These are phyloP conservation scores for Penicillium fuscoglaucum DNA, from an alignment of 2,329 filamentous ascomycete genomes.

Conservation along the genomic window DNA sequence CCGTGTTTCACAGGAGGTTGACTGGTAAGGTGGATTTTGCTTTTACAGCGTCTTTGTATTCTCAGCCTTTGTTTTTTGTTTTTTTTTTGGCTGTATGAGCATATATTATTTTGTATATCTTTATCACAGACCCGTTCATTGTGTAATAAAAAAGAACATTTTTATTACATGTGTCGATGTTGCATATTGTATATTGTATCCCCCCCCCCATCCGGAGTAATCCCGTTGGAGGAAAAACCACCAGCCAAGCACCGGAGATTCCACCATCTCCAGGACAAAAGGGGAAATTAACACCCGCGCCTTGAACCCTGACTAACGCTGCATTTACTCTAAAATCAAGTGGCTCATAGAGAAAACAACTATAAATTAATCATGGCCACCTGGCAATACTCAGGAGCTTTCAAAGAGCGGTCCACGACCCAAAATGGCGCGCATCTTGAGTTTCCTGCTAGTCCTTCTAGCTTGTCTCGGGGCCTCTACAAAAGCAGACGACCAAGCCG, in stretches of 20 bases:
- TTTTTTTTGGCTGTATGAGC: neutral
- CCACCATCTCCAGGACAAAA: neutral
- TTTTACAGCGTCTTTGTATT: constrained; percentile 8
- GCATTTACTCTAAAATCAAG: neutral
- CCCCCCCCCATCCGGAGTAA: neutral
- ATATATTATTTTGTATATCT: neutral
- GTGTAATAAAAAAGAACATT: neutral
- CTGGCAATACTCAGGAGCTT: neutral
- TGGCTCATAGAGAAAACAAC: neutral
- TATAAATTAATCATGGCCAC: constrained; percentile 4
- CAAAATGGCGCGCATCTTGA: constrained; percentile 12
- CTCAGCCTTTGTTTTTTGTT: neutral
- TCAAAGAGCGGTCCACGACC: neutral
- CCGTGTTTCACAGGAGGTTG: neutral
- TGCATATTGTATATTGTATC: neutral
- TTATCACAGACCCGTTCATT: neutral
- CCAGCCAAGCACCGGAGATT: neutral
- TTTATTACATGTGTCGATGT: too few relatives aligned
- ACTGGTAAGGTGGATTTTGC: neutral
- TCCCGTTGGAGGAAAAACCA: constrained; percentile 5
- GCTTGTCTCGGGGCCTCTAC: constrained; percentile 12
- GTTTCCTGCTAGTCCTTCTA: constrained; percentile 11
- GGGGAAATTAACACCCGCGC: neutral
- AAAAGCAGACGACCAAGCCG: constrained; percentile 8
- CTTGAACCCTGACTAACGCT: neutral